Percentiles rank a stretch among this genome's conserved stretches.
phyloP scores from a whole-genome alignment of 345 rosid genomes.

The Salix purpurea region DNA sequence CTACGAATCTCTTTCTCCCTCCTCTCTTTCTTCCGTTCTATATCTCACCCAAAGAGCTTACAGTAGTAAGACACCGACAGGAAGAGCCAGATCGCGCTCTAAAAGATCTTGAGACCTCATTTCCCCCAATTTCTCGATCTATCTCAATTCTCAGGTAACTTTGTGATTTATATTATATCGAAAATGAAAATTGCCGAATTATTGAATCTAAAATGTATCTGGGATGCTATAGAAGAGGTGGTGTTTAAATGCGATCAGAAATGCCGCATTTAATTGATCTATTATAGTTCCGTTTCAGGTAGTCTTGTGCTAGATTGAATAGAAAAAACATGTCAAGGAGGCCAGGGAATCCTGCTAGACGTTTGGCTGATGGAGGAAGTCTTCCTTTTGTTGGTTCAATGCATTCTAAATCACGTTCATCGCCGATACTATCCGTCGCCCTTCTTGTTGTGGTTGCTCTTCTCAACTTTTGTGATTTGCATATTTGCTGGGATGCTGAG shows the following conservation, averaged over 20 bases:
- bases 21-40: not conserved
- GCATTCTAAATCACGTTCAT: constrained; percentile 53
- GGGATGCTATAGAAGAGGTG: not conserved
- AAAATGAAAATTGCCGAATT: no score
- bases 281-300: not conserved
- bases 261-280: not conserved
- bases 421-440: constrained; percentile 43
- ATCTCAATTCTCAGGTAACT: not conserved
- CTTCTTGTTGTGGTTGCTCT: constrained; percentile 44
- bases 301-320: no score
- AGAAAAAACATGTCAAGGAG: constrained; percentile 52
- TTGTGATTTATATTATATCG: not conserved
- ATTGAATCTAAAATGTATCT: no score
- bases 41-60: not conserved
- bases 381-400: constrained; percentile 41
- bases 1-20: no score
- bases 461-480: not conserved
- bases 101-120: not conserved
- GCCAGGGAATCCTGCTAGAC: constrained; percentile 57
- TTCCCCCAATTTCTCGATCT: not conserved
- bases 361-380: constrained; percentile 45
- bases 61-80: not conserved
- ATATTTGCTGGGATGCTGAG: not conserved
- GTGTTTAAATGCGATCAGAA: not conserved
- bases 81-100: constrained; percentile 9